Base-by-base conservation (phyloP, 2,329 filamentous ascomycete species). In the Tolypocladium pustulatum region DNA sequence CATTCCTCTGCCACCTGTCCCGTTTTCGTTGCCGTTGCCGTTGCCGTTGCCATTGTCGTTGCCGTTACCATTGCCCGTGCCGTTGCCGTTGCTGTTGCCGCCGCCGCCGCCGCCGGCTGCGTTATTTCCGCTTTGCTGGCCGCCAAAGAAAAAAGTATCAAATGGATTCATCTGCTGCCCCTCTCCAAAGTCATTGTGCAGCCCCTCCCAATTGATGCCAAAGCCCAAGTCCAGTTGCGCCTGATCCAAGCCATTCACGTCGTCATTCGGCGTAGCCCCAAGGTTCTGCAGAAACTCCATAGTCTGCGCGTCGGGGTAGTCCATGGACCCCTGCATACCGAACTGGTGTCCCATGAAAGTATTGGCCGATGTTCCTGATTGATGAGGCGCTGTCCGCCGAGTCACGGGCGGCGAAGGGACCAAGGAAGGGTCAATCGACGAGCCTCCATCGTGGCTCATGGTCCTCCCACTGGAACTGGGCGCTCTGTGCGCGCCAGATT, bases 71-170 rank as follows among this genome's bases (percentile, higher is more conserved):
- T 15, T 41, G 17, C 38, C 38, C 4, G 4, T 38, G 37, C 12
- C 37, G 6, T 4, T 17, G 6, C 37, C 37, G 15, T 38, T 38
- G 37, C 37, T 17, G 4, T 6, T 38, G 38, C 41, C 41, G n/a
- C n/a, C 41, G n/a, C n/a, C 43, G 8, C 69, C 69, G 36, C 65
- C 66, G 7, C 69, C 68, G 20, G 62, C 61, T 0, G 62, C 61
- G 49, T 65, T 64, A 30, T 63, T 65, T 13, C 73, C 71, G 20
- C 66, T 66, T 57, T 70, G 69, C 63, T 80, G 79, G 0, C 80
- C 81, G 1, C 86, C 85, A 68, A 89, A 88, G 74, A 88, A 89
- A 68, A 90, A 90, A 0, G 84, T 84, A 67, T 89, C 87, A 71
- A 90, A 89, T 0, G 86, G 80, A 60, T 89, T 82, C 66, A 88